phyloP scores from a whole-genome alignment of 2,329 filamentous ascomycete genomes.

The Rutstroemia sp. region DNA sequence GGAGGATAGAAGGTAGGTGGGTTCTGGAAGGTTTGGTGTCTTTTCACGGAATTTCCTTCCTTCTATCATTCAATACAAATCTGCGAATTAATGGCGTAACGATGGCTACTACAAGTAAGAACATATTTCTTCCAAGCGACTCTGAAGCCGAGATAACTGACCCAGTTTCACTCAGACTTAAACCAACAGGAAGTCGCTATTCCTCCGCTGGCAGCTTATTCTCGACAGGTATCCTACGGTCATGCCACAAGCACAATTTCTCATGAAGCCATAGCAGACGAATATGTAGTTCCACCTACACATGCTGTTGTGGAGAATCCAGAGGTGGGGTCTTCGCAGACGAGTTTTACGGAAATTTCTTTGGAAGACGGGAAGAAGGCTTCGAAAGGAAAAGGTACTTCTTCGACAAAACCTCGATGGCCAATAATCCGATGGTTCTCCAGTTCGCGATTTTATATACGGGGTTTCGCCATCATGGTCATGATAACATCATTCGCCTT shows the following conservation, averaged over 20 bases:
- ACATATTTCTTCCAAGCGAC: too few species aligned
- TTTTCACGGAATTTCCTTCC: too few species aligned
- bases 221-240: constrained; percentile 13
- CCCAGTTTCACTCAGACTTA: too few species aligned
- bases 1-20: too few species aligned
- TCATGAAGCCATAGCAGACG: neutral
- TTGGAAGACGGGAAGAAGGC: neutral
- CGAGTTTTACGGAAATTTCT: neutral
- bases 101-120: too few species aligned
- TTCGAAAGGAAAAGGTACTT: neutral
- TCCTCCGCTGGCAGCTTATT: constrained; percentile 11
- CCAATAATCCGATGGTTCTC: neutral
- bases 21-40: too few species aligned
- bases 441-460: constrained; percentile 9
- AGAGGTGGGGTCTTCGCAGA: neutral
- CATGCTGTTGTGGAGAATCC: neutral
- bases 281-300: neutral
- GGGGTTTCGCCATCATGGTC: constrained; percentile 13
- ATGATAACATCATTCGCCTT: constrained; percentile 16
- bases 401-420: neutral
- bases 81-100: too few species aligned
- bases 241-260: neutral
- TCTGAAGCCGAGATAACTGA: too few species aligned
- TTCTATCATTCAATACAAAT: too few species aligned
- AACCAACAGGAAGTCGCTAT: neutral